phyloP scores from a whole-genome alignment of 768 basidiomycete genomes.

The Naematelia aurantialba region DNA sequence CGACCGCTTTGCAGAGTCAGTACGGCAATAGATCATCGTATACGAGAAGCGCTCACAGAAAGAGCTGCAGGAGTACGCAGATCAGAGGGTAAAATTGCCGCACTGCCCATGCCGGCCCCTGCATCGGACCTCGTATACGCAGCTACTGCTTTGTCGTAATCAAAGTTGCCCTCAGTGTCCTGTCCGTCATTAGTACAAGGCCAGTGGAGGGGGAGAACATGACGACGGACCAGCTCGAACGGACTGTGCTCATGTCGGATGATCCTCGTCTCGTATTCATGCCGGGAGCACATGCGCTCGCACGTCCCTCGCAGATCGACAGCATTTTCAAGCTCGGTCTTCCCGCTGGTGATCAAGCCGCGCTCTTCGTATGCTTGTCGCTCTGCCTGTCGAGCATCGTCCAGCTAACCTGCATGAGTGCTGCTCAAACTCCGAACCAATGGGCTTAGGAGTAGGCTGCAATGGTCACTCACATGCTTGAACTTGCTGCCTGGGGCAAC shows the following conservation, averaged over 20 bases:
- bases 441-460: too few species aligned
- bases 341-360: conserved; percentile 83
- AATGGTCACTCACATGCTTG: conserved; percentile 41
- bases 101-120: conserved; percentile 58
- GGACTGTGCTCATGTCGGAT: conserved; percentile 71
- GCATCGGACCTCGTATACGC: conserved; percentile 86
- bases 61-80: conserved; percentile 80
- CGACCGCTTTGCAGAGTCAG: conserved; percentile 59
- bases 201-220: too few species aligned
- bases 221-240: conserved; percentile 32
- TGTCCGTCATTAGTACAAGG: conserved; percentile 10
- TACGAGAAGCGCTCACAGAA: conserved; percentile 55
- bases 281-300: conserved; percentile 77
- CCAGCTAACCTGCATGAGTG: conserved; percentile 43
- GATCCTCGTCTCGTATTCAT: conserved; percentile 79
- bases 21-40: not conserved
- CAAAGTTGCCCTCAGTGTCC: conserved; percentile 58
- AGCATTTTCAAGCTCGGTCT: conserved; percentile 78
- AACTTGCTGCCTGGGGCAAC: conserved; percentile 50
- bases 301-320: conserved; percentile 93
- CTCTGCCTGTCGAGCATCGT: conserved; percentile 47
- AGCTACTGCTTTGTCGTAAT: conserved; percentile 84
- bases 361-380: conserved; percentile 60
- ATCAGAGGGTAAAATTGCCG: conserved; percentile 82
- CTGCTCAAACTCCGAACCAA: not conserved